Evolutionary conservation across 164 flowering plant genomes (phyloP).

Genomic region (Annona cherimola): DNA sequence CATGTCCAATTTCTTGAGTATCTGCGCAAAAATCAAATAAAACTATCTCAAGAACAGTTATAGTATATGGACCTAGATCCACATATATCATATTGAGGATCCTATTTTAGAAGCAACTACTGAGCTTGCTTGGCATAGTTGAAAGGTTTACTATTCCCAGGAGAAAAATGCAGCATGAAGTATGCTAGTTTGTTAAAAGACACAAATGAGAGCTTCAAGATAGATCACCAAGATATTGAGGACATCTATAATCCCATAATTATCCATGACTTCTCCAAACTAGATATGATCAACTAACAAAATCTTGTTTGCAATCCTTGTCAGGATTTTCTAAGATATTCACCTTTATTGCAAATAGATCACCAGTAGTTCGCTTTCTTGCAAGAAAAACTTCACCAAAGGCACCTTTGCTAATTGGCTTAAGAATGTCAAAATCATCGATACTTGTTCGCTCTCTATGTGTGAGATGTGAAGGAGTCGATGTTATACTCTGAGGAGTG

Average conservation of each 20-base stretch:
- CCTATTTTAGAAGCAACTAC: no score
- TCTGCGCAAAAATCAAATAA: conserved; percentile 32
- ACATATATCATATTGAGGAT: neutral
- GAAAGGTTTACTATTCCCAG: neutral
- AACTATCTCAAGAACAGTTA: neutral
- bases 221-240: neutral
- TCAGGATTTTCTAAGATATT: neutral
- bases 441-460: conserved; percentile 63
- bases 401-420: conserved; percentile 79
- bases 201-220: neutral
- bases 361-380: conserved; percentile 70
- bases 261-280: no score
- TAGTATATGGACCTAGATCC: neutral
- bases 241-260: neutral
- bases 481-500: conserved; percentile 38
- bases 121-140: no score
- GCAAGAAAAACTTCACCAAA: conserved; percentile 79
- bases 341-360: conserved; percentile 81
- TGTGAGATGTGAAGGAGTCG: conserved; percentile 48
- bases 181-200: neutral
- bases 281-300: no score
- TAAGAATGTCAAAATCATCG: conserved; percentile 73
- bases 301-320: no score
- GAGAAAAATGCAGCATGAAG: neutral
- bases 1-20: conserved; percentile 74